Evolutionary conservation across 345 rosid species (phyloP).

Genomic region (Rhodamnia argentea): DNA sequence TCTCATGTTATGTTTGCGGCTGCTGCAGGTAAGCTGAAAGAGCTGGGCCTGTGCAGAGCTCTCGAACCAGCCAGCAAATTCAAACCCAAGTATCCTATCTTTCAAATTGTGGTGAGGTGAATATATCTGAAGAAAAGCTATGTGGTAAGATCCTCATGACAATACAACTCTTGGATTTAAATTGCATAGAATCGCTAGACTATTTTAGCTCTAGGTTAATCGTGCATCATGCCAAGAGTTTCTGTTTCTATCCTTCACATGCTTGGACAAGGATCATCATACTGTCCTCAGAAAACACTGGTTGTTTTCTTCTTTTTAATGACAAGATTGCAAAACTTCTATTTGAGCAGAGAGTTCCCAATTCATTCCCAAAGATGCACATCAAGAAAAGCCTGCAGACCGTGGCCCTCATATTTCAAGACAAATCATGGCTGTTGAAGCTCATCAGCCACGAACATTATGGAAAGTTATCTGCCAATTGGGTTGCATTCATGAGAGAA

Average conservation of each 20-base stretch:
- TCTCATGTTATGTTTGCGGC: not conserved
- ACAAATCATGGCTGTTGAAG: not conserved
- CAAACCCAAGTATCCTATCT: not conserved
- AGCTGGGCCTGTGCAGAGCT: no score
- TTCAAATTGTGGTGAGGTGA: not conserved
- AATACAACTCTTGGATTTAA: not conserved
- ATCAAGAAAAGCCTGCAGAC: not conserved
- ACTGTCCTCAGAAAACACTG: not conserved
- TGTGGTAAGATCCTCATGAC: rapidly evolving
- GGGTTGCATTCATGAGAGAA: not conserved
- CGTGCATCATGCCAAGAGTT: not conserved
- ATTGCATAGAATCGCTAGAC: not conserved
- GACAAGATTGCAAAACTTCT: not conserved
- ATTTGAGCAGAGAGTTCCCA: not conserved
- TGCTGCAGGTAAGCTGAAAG: not conserved
- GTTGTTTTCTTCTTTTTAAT: not conserved
- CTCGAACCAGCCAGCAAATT: not conserved
- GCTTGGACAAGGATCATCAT: not conserved
- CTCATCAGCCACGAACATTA: not conserved
- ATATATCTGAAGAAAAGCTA: not conserved
- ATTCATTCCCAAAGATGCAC: rapidly evolving
- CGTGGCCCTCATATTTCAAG: not conserved
- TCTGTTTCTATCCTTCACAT: not conserved
- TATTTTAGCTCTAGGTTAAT: not conserved
- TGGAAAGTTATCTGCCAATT: not conserved